Percentiles rank a stretch among this genome's conserved stretches.
Evolutionary conservation across 768 basidiomycete genomes (phyloP).

Genomic region (Psilocybe azurescens): DNA sequence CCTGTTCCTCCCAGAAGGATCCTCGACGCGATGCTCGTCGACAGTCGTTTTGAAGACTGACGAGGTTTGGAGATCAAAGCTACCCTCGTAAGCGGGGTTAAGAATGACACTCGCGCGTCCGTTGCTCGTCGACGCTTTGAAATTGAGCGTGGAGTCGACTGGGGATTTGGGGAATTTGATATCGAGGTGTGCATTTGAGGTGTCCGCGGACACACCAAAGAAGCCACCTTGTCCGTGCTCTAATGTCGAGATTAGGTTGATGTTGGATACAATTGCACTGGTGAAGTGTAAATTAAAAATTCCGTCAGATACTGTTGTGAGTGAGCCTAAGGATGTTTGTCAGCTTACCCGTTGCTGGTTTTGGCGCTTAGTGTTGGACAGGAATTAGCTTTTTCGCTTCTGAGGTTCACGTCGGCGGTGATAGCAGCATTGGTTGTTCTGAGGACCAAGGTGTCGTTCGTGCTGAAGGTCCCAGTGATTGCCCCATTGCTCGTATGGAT

Average conservation of each 20-base stretch:
- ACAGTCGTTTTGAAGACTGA: constrained; percentile 3
- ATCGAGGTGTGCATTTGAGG: constrained; percentile 37
- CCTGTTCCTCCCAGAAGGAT: constrained; percentile 32
- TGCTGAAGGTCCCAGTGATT: constrained; percentile 52
- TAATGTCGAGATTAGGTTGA: constrained; percentile 11
- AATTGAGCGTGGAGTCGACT: constrained; percentile 34
- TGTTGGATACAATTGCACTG: constrained; percentile 19
- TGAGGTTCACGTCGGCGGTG: constrained; percentile 41
- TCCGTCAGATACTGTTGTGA: no score
- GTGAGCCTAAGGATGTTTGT: background rate
- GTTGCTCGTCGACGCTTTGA: constrained; percentile 38
- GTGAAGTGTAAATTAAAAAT: background rate
- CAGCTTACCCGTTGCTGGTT: constrained; percentile 9
- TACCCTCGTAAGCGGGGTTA: constrained; percentile 44
- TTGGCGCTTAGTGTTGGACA: background rate
- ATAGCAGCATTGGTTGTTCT: constrained; percentile 48
- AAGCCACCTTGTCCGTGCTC: constrained; percentile 26
- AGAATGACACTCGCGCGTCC: constrained; percentile 36
- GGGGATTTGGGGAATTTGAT: constrained; percentile 38
- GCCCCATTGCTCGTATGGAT: constrained; percentile 45
- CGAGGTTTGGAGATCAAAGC: constrained; percentile 28
- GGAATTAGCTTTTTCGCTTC: constrained; percentile 27
- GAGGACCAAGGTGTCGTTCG: constrained; percentile 32
- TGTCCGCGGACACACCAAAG: constrained; percentile 35
- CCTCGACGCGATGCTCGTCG: constrained; percentile 17